These are phyloP conservation scores for Sherardia arvensis DNA, from an alignment of 257 asterid species.

Conservation along the genomic window DNA sequence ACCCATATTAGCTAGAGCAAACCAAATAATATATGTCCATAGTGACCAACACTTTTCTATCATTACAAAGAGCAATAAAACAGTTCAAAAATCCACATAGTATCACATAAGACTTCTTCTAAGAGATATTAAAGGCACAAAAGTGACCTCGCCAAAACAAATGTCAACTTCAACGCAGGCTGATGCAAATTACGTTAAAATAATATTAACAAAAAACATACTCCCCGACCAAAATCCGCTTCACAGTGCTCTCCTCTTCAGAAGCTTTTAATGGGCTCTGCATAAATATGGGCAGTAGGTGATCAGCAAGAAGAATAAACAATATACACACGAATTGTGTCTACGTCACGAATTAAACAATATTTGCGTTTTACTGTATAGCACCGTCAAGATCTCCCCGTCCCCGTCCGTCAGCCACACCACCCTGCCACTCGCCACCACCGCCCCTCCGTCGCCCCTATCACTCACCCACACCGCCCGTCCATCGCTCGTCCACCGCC, in stretches of 20 bases:
- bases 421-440: too few species aligned
- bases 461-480: too few species aligned
- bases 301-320: background rate
- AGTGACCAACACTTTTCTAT: background rate
- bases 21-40: too few species aligned
- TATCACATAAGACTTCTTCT: background rate
- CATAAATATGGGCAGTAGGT: background rate
- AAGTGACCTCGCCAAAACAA: background rate
- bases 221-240: background rate
- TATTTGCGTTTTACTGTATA: background rate
- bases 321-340: background rate
- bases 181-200: background rate
- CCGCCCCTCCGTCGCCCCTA: too few species aligned
- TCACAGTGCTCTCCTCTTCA: background rate
- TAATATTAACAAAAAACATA: too few species aligned
- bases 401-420: too few species aligned
- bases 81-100: slow-evolving; percentile 3
- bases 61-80: background rate
- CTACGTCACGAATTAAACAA: background rate
- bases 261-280: background rate
- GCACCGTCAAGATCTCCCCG: too few species aligned
- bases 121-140: background rate
- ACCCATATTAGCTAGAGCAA: too few species aligned
- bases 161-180: background rate
- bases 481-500: too few species aligned